Percentiles rank a stretch among this genome's conserved stretches.
Conservation (phyloP, 306 rosid species). For the Hippophae tibetana region DNA sequence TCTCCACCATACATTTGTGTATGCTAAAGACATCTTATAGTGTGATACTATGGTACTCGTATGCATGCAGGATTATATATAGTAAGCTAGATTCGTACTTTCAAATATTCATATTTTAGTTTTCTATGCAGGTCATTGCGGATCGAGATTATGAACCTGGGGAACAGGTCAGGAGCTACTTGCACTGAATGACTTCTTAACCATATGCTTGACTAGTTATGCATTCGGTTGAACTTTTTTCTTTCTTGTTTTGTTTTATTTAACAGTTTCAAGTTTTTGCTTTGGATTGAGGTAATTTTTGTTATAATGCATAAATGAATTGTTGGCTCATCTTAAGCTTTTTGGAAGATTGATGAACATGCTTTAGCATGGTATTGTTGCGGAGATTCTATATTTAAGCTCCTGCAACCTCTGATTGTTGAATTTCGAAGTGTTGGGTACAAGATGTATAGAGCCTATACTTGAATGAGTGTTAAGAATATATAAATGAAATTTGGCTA, state of each 20-base stretch:
- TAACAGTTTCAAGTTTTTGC: not conserved
- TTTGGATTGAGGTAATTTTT: not conserved
- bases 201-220: not conserved
- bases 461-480: too few species aligned
- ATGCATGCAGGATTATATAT: too few species aligned
- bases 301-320: too few species aligned
- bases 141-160: slow-evolving; percentile 58
- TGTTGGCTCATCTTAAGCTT: too few species aligned
- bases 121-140: slow-evolving; percentile 48
- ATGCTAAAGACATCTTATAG: not conserved
- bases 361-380: too few species aligned
- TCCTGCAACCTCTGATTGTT: too few species aligned
- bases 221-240: not conserved
- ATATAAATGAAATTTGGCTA: too few species aligned
- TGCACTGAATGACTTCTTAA: slow-evolving; percentile 9
- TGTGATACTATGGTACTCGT: too few species aligned
- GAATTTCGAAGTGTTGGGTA: too few species aligned
- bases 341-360: too few species aligned
- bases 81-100: not conserved
- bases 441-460: too few species aligned
- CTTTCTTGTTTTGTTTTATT: not conserved
- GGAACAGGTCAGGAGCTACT: slow-evolving; percentile 48
- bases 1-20: not conserved
- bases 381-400: too few species aligned
- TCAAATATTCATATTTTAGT: slow-evolving; percentile 11